Evolutionary conservation across 1,139 yeast genomes (phyloP), one percentile per base, ranked within the genome.

Genomic region (Pichia sp.): DNA sequence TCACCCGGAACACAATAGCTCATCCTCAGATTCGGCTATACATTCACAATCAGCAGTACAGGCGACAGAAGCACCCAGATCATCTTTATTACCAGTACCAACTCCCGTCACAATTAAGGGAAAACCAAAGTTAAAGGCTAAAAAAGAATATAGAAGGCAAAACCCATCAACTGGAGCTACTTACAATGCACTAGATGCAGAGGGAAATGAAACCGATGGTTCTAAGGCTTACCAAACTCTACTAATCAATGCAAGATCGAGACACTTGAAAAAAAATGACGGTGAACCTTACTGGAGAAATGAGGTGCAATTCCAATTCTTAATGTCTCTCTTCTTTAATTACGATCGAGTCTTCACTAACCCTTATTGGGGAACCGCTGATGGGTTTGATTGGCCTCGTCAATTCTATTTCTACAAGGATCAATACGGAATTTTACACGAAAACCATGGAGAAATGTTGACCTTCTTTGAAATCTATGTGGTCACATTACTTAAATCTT

Each of bases 231-330:
- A 53, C 27, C 56, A 49, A 33, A 47, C 56, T 1, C 32, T 50
- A 14, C 30, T 52, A 30, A 47, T 53, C 11, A 54, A 53, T 33
- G 46, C 75, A 11, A 65, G 74, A 37, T 62, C 73, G 18, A 67
- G 83, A 33, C 94, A 84, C 55, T 63, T 91, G 49, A 91, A 88
- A 58, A 88, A 88, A 54, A 69, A 77, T 14, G 97, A 91, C 53
- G 96, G 97, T 5, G 94, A 84, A 50, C 94, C 95, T 14, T 76
- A 88, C 44, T 83, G 94, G 82, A 68, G 97, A 34, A 72, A 65
- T 42, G 97, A 91, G 52, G 80, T 91, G 39, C 96, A 88, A 55
- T 84, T 79, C 56, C 91, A 82, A 48, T 84, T 88, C 49, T 62
- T 91, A 39, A 65, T 67, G 33, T 64, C 67, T 20, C 58, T 91